A percentile compares a stretch with the other conserved stretches of the same genome.
Conservation (phyloP, 106 monocot genomes). For the Allium sativum region DNA sequence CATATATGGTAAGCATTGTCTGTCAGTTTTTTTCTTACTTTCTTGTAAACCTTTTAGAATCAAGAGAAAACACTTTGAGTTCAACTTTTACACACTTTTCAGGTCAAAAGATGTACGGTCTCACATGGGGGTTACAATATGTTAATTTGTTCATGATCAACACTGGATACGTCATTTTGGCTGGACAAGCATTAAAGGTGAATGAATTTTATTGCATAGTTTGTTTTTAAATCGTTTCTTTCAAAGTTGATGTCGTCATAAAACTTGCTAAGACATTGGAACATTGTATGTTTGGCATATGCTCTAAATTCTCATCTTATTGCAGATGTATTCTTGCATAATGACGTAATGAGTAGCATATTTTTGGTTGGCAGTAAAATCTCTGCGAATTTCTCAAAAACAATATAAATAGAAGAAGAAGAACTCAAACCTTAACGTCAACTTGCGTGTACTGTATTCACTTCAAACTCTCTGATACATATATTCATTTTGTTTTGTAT, state of each 20-base stretch:
- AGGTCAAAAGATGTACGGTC: slow-evolving; percentile 72
- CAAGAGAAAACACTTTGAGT: no score
- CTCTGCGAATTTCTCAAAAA: no score
- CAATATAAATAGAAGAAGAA: no score
- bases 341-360: no score
- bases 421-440: background rate
- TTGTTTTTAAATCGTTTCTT: background rate
- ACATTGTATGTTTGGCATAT: no score
- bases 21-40: no score
- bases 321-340: no score
- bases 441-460: background rate
- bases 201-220: background rate
- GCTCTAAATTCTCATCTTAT: no score
- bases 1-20: slow-evolving; percentile 44
- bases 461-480: background rate
- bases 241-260: background rate
- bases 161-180: slow-evolving; percentile 83
- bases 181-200: slow-evolving; percentile 91
- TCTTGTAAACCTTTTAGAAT: no score
- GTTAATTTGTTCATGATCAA: slow-evolving; percentile 92
- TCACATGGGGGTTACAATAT: slow-evolving; percentile 88
- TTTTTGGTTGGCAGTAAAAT: no score
- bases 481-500: slow-evolving; percentile 5
- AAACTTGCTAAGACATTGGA: no score
- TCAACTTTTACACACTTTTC: slow-evolving; percentile 14